phyloP scores from a whole-genome alignment of 345 rosid genomes.

The Anastatica hierochuntica region DNA sequence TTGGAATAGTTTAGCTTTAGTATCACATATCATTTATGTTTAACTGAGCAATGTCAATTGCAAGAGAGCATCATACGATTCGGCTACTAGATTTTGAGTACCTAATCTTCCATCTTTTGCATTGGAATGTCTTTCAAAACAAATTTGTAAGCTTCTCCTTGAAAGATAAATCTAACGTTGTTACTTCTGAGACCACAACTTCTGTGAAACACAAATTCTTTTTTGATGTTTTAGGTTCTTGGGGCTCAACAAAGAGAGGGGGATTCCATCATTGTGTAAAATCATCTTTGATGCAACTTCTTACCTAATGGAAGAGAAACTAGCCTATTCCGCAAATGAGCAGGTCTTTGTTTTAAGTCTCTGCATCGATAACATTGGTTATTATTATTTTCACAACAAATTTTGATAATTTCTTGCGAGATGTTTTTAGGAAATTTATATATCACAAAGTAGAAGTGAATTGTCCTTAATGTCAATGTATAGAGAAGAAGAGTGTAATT shows the following conservation, averaged over 20 bases:
- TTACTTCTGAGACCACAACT: too few species aligned
- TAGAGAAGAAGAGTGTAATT: conserved; percentile 58
- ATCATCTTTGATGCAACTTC: conserved; percentile 57
- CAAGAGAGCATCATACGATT: conserved; percentile 57
- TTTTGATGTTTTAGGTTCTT: conserved; percentile 42
- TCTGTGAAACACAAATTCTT: too few species aligned
- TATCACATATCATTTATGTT: too few species aligned
- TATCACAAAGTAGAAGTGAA: conserved; percentile 83
- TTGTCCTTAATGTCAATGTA: conserved; percentile 39
- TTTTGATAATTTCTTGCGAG: neutral
- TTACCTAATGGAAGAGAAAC: conserved; percentile 70
- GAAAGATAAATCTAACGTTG: too few species aligned
- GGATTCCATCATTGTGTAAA: conserved; percentile 52
- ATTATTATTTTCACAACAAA: too few species aligned
- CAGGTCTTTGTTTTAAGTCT: conserved; percentile 44
- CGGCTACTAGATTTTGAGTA: conserved; percentile 48
- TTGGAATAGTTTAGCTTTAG: too few species aligned
- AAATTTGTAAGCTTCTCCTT: conserved; percentile 39
- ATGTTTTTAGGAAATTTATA: conserved; percentile 68
- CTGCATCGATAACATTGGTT: too few species aligned
- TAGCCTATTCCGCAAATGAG: conserved; percentile 60
- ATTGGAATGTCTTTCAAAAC: conserved; percentile 81
- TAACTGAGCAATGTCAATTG: too few species aligned
- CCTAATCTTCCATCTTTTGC: conserved; percentile 92
- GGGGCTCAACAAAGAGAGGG: conserved; percentile 54